phyloP scores from a whole-genome alignment of 768 basidiomycete species.

The Termitomyces heimii region DNA sequence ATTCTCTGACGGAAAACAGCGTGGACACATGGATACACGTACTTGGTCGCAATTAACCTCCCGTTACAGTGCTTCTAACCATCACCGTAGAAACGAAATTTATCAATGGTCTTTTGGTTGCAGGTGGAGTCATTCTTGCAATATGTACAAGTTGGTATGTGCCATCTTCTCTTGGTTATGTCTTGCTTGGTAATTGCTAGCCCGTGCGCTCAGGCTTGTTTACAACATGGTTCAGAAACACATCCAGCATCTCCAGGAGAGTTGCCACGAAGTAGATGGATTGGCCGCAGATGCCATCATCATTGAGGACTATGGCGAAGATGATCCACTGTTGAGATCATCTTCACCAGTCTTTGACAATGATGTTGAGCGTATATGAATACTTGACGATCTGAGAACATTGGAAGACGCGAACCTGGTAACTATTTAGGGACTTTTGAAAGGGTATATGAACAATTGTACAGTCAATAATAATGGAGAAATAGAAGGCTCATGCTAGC shows the following conservation, averaged over 20 bases:
- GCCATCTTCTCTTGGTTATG: not conserved
- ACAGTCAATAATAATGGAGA: slow-evolving; percentile 68
- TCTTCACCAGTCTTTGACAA: slow-evolving; percentile 1
- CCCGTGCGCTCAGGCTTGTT: slow-evolving; percentile 43
- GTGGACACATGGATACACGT: slow-evolving; percentile 74
- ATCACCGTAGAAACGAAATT: slow-evolving; percentile 49
- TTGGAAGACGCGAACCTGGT: not conserved
- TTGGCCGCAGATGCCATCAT: slow-evolving; percentile 48
- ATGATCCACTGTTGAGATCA: slow-evolving; percentile 47
- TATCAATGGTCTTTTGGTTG: slow-evolving; percentile 55
- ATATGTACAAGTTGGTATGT: slow-evolving; percentile 20
- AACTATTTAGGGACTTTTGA: not conserved
- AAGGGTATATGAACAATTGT: not conserved
- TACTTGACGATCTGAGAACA: not conserved
- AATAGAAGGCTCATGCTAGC: slow-evolving; percentile 90
- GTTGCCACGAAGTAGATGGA: slow-evolving; percentile 43
- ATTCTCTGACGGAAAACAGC: slow-evolving; percentile 71
- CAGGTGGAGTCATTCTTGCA: slow-evolving; percentile 53
- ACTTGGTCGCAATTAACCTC: slow-evolving; percentile 17
- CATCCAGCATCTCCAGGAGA: slow-evolving; percentile 46
- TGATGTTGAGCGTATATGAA: not conserved
- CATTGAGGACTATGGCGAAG: slow-evolving; percentile 56
- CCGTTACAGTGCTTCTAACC: not conserved
- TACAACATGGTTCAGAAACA: slow-evolving; percentile 60
- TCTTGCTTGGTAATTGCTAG: not conserved